Percentiles rank a stretch among this genome's conserved stretches.
phyloP scores from a whole-genome alignment of 768 basidiomycete species.

The Arthromyces matolae region DNA sequence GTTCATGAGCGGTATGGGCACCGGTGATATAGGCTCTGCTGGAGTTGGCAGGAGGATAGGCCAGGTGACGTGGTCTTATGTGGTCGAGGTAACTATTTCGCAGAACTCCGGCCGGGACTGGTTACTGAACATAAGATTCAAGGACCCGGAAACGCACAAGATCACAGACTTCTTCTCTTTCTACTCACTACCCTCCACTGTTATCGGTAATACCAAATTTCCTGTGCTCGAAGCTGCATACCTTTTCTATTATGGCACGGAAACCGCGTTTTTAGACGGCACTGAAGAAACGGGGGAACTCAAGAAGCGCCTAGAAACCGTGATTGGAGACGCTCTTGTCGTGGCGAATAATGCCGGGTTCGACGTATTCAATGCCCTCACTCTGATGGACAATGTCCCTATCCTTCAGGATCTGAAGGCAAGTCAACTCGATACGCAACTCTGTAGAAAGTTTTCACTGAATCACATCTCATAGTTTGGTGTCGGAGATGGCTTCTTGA shows the following conservation, averaged over 20 bases:
- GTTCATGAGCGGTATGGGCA: constrained; percentile 81
- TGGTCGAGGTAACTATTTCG: constrained; percentile 83
- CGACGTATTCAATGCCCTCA: constrained; percentile 95
- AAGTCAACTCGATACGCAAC: constrained; percentile 12
- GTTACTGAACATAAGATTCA: background rate
- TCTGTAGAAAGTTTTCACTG: background rate
- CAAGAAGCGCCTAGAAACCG: constrained; percentile 62
- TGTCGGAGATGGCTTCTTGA: constrained; percentile 85
- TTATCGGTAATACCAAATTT: constrained; percentile 75
- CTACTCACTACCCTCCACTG: constrained; percentile 92
- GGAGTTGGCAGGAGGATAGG: constrained; percentile 53
- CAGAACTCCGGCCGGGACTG: background rate
- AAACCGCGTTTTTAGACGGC: constrained; percentile 59
- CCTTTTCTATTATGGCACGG: constrained; percentile 91
- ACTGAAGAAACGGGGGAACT: constrained; percentile 60
- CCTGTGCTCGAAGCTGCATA: constrained; percentile 87
- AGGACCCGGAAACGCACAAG: constrained; percentile 79
- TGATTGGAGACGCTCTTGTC: constrained; percentile 79
- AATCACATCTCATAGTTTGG: constrained; percentile 64
- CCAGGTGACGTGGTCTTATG: constrained; percentile 95
- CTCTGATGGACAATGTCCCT: constrained; percentile 87
- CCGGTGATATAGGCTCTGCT: constrained; percentile 47
- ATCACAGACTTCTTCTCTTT: constrained; percentile 98
- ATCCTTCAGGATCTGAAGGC: constrained; percentile 86
- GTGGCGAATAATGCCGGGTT: constrained; percentile 83